Evolutionary conservation across 2,329 filamentous ascomycete genomes (phyloP), one percentile per base, ranked within the genome.

Genomic region (Neospermospora avenae): DNA sequence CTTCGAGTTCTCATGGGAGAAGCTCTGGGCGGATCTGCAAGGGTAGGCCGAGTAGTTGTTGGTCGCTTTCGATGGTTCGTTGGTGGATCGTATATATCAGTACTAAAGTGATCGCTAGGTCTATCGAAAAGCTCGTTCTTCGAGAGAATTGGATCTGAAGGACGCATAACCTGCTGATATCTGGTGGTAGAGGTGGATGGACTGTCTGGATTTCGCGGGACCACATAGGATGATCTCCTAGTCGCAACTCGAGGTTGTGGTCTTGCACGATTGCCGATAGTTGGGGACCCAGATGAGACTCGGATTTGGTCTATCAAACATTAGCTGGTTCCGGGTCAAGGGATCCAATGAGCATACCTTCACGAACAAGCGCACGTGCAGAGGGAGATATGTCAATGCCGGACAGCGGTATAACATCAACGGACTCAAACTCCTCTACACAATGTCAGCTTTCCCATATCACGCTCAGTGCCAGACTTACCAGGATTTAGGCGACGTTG

Each of bases 41-140:
- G 34, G 4, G 55, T 49, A 8, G 55, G 55, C 16, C 44, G 55
- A 35, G 28, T 57, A 35, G n/a, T 18, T 31, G 54, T 35, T 4
- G 54, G 42, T 16, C 54, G 41, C 31, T 56, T 56, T 34, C 54
- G 54, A 46, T 14, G 46, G 34, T 39, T 57, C 3, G 20, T 42
- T 28, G 51, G 16, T 37, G 31, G 14, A 4, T n/a, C 22, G 11
- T 13, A n/a, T 6, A 51, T n/a, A 8, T 25, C 13, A n/a, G 35
- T 13, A 11, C 11, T 22, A 4, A 35, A 3, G 8, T 16, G 13
- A 42, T 13, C 11, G 16, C 41, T 41, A 20, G 55, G 20, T 24
- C 41, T 57, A 22, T 41, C 41, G 20, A 35, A 31, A 20, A 4
- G 18, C 20, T 31, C 42, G 3, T 44, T 10, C 16, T 6, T 8